Evolutionary conservation across 2,329 filamentous ascomycete species (phyloP), one percentile per base, ranked within the genome.

Genomic region (Fusarium sp.): DNA sequence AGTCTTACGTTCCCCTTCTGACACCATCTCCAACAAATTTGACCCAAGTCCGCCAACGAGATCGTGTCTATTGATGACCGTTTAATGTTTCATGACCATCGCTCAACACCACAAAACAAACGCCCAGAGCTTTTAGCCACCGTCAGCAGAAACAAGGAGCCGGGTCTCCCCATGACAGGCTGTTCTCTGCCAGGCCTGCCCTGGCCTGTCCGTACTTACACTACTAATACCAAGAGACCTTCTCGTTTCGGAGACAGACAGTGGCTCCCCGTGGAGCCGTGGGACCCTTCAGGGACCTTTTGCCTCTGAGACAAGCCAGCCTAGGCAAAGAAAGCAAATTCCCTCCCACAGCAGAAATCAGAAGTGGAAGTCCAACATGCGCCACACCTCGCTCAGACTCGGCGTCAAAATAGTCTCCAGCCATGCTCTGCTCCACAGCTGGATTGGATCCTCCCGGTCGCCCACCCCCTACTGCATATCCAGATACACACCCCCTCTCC

Each of bases 1-100:
- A 75, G 72, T 70, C 58, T 71, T 70, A 64, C 59, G 69, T 67
- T 72, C 69, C 69, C 65, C 61, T 57, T 62, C 57, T 58, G 57
- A 44, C 63, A 64, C 53, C 65, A 66, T 70, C 29, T 60, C 67
- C 16, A 53, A 11, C 49, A n/a, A 58, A 60, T 33, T 12, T 33
- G 31, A 33, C 31, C 33, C 35, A 36, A 36, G 42, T 29, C 33
- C 20, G 29, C 36, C 36, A 53, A 35, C 40, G 38, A 35, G 42
- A 35, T 35, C 20, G 33, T 9, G 58, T 16, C 12, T 31, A 27
- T 14, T 53, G 27, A 53, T 53, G 46, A 53, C 58, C 58, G 58
- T 61, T 61, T 61, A 16, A 61, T 61, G 53, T 59, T 61, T 70
- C 44, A 68, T 35, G 65, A 55, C 46, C 66, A 67, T 46, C 51